Percentiles rank a stretch among this genome's conserved stretches.
Conservation (phyloP, 208 protist genomes). For the Wallacemonas collosoma region DNA sequence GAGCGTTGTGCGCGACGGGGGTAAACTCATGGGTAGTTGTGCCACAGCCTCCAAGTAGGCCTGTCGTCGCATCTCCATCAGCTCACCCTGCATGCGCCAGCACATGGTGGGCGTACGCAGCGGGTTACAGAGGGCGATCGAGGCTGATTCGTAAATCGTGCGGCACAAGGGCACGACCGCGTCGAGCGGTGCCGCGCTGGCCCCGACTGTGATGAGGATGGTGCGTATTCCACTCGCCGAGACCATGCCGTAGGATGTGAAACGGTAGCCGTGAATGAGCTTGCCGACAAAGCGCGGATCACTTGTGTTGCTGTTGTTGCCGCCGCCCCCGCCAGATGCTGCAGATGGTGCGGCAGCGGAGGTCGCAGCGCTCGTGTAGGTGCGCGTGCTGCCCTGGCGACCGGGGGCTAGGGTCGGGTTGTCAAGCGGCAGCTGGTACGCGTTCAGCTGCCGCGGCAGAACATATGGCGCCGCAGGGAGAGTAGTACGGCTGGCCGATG, state of each 20-base stretch:
- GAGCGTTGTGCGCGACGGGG: neutral
- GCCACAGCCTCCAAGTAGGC: slow-evolving; percentile 13
- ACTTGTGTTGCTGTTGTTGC: slow-evolving; percentile 37
- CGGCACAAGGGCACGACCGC: slow-evolving; percentile 86
- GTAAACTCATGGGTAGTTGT: slow-evolving; percentile 8
- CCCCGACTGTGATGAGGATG: slow-evolving; percentile 71
- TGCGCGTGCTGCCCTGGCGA: neutral
- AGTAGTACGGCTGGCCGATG: neutral
- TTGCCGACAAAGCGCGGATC: slow-evolving; percentile 77
- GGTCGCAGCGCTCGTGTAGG: neutral
- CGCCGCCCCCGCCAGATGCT: neutral
- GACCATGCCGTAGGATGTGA: slow-evolving; percentile 78
- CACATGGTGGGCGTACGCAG: slow-evolving; percentile 53
- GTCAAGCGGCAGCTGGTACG: slow-evolving; percentile 12
- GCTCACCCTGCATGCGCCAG: slow-evolving; percentile 42
- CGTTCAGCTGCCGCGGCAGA: slow-evolving; percentile 10
- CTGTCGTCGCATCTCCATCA: slow-evolving; percentile 14
- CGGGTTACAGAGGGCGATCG: slow-evolving; percentile 74
- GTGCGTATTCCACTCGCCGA: slow-evolving; percentile 72
- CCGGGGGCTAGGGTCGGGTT: neutral
- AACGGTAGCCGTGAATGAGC: slow-evolving; percentile 60
- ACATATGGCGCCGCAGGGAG: neutral
- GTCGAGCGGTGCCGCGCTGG: slow-evolving; percentile 55
- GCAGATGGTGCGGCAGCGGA: neutral
- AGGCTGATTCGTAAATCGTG: slow-evolving; percentile 73